These are phyloP conservation scores for Aureobasidium melanogenum DNA, from an alignment of 2,329 filamentous ascomycete species.

Conservation along the genomic window DNA sequence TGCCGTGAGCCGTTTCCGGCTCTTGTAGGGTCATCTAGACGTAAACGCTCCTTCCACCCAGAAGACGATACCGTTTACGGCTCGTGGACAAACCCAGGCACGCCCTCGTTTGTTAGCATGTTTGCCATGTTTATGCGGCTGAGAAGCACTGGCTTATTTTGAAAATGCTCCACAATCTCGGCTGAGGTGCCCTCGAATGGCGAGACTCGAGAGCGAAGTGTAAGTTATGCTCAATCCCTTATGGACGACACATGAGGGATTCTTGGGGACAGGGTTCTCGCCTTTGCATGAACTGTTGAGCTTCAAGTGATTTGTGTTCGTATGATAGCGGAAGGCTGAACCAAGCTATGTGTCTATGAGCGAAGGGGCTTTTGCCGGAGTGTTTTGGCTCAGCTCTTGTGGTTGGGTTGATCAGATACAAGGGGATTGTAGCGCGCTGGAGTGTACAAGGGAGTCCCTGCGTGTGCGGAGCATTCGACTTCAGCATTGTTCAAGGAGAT, in stretches of 20 bases:
- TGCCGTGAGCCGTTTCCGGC: slow-evolving; percentile 5
- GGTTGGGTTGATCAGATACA: neutral
- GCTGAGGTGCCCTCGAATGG: neutral
- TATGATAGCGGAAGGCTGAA: neutral
- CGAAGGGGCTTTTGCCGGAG: neutral
- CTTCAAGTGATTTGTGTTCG: neutral
- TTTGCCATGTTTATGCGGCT: neutral
- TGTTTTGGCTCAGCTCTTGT: neutral
- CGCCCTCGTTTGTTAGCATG: neutral
- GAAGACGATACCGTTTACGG: neutral
- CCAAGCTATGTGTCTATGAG: neutral
- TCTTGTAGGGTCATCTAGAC: neutral
- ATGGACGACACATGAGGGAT: neutral
- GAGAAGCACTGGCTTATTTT: neutral
- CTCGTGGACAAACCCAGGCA: neutral
- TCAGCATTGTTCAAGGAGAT: neutral
- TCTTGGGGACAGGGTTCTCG: neutral
- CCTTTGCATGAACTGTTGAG: neutral
- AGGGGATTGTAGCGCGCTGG: neutral
- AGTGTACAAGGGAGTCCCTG: neutral
- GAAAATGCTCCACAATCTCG: neutral
- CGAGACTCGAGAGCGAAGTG: neutral
- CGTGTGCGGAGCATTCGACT: neutral
- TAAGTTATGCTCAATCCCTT: neutral
- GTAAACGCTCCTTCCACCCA: neutral